Base-by-base conservation (phyloP, 768 basidiomycete genomes). In the Russula dissimulans region DNA sequence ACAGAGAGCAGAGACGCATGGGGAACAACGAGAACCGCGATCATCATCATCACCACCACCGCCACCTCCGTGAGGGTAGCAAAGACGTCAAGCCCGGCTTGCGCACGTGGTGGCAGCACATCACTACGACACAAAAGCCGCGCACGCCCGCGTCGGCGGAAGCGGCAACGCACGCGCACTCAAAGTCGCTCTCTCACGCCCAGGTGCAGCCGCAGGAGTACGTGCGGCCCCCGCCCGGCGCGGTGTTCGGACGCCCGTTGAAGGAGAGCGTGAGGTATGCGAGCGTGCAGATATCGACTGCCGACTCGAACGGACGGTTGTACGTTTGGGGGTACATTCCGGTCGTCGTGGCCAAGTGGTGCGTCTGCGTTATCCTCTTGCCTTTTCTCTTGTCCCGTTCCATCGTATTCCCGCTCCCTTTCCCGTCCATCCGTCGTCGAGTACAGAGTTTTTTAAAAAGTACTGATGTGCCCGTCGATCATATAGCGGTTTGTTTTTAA, bases 261-360 rank as follows among this genome's bases (percentile, higher is more conserved):
- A 81, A 81, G 66, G 90, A 95, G 69, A 88, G 87, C 62, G 76
- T 98, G 66, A 80, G 80, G 67, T 88, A 87, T 71, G 95, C 95
- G 15, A 88, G 83, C 67, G 95, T 97, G 1, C 94, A 95, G 69
- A 95, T 98, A 70, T 91, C 89, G 10, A 95, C 94, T 14, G 86
- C 90, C 6, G 89, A 87, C 60, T 78, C 86, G 11, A 82, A 82
- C 61, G 92, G 92, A 8, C 84, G 89, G 65, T 78, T 91, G 17
- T 91, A 89, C 70, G 87, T 93, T 5, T 95, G 91, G 88, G 93
- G 95, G 1, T 89, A 89, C 70, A 91, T 99, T 51, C 95, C 95
- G 9, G 91, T 97, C 44, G 94, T 97, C 54, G 95, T 99, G 44
- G 95, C 95, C 48, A 97, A 97, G 75, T 97, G 93, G 91, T 92